These are phyloP conservation scores for Papiliotrema fonsecae DNA, from an alignment of 1,284 basidiomycete species.

Conservation along the genomic window DNA sequence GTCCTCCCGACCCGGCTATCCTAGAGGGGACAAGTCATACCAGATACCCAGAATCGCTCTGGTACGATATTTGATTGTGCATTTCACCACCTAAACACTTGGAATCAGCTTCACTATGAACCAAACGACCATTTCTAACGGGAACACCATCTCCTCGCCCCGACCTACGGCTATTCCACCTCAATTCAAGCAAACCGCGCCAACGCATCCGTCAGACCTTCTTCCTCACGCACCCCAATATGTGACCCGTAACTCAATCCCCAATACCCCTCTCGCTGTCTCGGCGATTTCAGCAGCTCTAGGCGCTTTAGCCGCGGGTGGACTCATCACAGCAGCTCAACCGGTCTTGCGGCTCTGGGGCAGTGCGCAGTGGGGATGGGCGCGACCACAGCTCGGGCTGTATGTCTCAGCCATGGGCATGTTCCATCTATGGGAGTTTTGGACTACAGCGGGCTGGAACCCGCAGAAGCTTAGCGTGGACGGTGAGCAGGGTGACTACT, in stretches of 20 bases:
- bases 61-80: no score
- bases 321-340: conserved; percentile 51
- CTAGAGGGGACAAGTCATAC: no score
- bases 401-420: conserved; percentile 73
- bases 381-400: conserved; percentile 71
- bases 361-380: conserved; percentile 54
- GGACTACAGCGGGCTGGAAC: conserved; percentile 94
- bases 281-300: conserved; percentile 70
- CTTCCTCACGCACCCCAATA: conserved; percentile 31
- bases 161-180: neutral
- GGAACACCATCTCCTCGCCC: conserved; percentile 1
- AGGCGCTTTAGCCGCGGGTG: conserved; percentile 49
- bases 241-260: conserved; percentile 59
- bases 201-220: conserved; percentile 6
- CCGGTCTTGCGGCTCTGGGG: conserved; percentile 40
- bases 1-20: neutral
- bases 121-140: neutral
- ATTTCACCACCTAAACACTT: neutral
- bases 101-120: neutral
- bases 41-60: no score
- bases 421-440: conserved; percentile 94
- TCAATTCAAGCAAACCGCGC: neutral
- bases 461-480: conserved; percentile 84
- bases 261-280: conserved; percentile 74
- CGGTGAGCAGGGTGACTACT: conserved; percentile 58